These are phyloP conservation scores for Cladosporium velox DNA, from an alignment of 2,329 filamentous ascomycete genomes.

Conservation along the genomic window DNA sequence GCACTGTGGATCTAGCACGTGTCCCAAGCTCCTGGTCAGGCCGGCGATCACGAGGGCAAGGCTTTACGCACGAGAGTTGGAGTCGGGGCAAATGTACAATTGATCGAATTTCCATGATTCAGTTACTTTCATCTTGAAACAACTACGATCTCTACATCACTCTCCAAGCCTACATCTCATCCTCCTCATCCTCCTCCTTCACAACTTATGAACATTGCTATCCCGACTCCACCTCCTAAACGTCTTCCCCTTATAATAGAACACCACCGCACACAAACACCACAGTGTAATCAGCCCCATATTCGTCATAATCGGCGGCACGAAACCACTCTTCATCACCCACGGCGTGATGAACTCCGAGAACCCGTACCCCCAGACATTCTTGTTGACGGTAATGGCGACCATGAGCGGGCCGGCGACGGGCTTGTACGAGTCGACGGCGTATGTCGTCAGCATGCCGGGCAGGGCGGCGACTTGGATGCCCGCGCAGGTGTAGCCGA, in stretches of 20 bases:
- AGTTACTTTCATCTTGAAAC: too few relatives aligned
- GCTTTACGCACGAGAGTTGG: background rate
- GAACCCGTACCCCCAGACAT: constrained; percentile 64
- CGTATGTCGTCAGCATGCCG: constrained; percentile 60
- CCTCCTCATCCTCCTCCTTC: background rate
- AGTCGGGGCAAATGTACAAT: background rate
- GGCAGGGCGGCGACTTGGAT: constrained; percentile 64
- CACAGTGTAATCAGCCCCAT: constrained; percentile 56
- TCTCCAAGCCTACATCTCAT: background rate
- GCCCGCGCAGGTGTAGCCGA: constrained; percentile 59
- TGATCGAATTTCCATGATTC: background rate
- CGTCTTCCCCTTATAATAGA: constrained; percentile 61
- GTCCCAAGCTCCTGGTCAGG: background rate
- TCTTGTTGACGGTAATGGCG: constrained; percentile 64
- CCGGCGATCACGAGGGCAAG: background rate
- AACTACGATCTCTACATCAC: background rate
- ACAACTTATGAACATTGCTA: constrained; percentile 57
- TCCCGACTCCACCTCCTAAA: constrained; percentile 59
- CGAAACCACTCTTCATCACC: constrained; percentile 52
- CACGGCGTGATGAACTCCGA: constrained; percentile 46
- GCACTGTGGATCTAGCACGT: background rate
- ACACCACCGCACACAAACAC: constrained; percentile 56
- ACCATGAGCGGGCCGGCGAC: constrained; percentile 63
- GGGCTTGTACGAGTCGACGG: constrained; percentile 66
- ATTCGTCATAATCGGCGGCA: constrained; percentile 63